phyloP scores from a whole-genome alignment of 148 eudicot species.

The Dianthus caryophyllus region DNA sequence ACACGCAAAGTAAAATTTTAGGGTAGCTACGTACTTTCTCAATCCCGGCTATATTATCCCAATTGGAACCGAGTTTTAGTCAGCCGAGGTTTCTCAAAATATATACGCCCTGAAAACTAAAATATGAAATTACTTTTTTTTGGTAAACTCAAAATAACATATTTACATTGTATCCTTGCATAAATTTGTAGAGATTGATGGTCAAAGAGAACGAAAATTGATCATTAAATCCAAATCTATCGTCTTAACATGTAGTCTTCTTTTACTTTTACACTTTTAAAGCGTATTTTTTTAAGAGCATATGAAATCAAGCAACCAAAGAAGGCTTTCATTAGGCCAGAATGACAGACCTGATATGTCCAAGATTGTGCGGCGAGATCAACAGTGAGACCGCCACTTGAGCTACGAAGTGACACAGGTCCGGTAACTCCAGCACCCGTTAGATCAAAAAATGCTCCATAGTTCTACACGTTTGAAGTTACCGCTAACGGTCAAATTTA shows the following conservation, averaged over 20 bases:
- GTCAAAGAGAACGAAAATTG: too few species aligned
- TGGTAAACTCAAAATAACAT: too few species aligned
- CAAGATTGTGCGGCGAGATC: conserved; percentile 76
- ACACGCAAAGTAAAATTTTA: neutral
- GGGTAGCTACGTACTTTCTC: neutral
- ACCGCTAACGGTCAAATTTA: conserved; percentile 4
- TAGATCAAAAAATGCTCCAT: conserved; percentile 72
- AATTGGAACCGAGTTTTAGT: too few species aligned
- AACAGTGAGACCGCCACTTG: conserved; percentile 35
- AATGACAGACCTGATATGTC: conserved; percentile 73
- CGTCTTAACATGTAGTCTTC: too few species aligned
- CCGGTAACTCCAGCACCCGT: conserved; percentile 77
- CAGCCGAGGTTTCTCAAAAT: too few species aligned
- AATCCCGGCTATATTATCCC: too few species aligned
- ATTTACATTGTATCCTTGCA: too few species aligned
- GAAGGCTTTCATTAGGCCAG: neutral
- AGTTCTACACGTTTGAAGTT: conserved; percentile 45
- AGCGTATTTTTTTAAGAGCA: neutral
- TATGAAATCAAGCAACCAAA: neutral
- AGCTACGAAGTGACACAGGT: conserved; percentile 63
- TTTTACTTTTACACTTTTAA: neutral
- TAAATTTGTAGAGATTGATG: too few species aligned
- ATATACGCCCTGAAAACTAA: neutral
- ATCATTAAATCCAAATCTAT: too few species aligned
- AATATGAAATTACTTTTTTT: too few species aligned